phyloP scores from a whole-genome alignment of 2,329 filamentous ascomycete species.

The Gaeumannomyces sp. region DNA sequence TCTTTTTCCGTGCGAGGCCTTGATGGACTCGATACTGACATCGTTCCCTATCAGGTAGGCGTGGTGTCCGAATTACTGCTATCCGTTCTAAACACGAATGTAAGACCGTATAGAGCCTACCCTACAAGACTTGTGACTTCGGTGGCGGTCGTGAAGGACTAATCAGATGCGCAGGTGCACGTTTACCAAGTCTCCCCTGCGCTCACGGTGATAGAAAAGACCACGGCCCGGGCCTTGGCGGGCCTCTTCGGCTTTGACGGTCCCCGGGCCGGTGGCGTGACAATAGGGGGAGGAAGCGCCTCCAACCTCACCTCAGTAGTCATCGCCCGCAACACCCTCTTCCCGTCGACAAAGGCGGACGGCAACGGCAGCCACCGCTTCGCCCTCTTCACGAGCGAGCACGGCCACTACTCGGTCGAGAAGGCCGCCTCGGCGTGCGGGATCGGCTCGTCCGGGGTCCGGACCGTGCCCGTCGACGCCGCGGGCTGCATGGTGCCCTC shows the following conservation, averaged over 20 bases:
- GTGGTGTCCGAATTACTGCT: slow-evolving; percentile 80
- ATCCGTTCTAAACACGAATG: slow-evolving; percentile 84
- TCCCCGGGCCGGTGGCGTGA: slow-evolving; percentile 65
- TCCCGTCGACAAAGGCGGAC: slow-evolving; percentile 65
- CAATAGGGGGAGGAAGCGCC: slow-evolving; percentile 74
- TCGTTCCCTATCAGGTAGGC: slow-evolving; percentile 51
- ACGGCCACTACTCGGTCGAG: slow-evolving; percentile 92
- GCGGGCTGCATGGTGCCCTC: slow-evolving; percentile 64
- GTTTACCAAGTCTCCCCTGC: slow-evolving; percentile 92
- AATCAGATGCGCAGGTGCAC: slow-evolving; percentile 51
- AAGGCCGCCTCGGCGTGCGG: slow-evolving; percentile 92
- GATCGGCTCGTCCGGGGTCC: slow-evolving; percentile 69
- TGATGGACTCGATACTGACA: neutral
- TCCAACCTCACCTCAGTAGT: slow-evolving; percentile 83
- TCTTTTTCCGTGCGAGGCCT: neutral
- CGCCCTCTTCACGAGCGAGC: slow-evolving; percentile 78
- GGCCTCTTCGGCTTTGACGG: slow-evolving; percentile 69
- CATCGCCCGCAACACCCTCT: slow-evolving; percentile 80
- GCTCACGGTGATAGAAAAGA: slow-evolving; percentile 81
- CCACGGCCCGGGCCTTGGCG: slow-evolving; percentile 67
- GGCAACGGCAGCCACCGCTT: slow-evolving; percentile 65
- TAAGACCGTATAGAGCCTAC: slow-evolving; percentile 28
- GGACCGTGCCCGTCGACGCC: slow-evolving; percentile 66
- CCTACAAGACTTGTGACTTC: neutral
- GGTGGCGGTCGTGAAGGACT: neutral